Base-by-base conservation (phyloP, 179 eudicot species). In the Spinacia oleracea region DNA sequence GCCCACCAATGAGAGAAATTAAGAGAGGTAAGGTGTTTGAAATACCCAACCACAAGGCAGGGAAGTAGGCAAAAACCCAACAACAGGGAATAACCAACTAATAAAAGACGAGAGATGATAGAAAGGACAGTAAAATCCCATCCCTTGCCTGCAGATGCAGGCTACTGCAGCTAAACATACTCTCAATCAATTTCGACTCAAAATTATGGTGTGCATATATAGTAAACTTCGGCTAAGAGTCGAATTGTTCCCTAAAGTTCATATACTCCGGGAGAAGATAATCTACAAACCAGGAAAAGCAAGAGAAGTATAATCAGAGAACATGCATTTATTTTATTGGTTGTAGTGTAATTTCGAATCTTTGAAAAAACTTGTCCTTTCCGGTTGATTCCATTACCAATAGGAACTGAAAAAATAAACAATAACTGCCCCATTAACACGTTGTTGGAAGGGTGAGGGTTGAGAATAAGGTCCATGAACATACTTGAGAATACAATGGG, bases 341-440 rank as follows among this genome's bases (percentile, higher is more conserved):
- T 93, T 27, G 90, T 86, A 21, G 98, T 96, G 83, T 91, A 97
- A 81, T 96, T 96, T 58, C 96, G 91, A 98, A 96, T 96, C 88
- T 96, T 96, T 16, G 98, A 96, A 82, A 96, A 96, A 74, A 96
- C 98, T 84, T 96, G 99, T 20, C 99, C 99, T 93, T 96, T 96
- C 99, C 99, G 93, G 80, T 96, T 96, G 77, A 96, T 96, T 79
- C 99, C 99, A 73, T 96, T 96, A 82, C 99, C 99, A 80, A 96
- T n/a, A n/a, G n/a, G n/a, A n/a, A n/a, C n/a, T n/a, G n/a, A n/a
- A n/a, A n/a, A n/a, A n/a, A n/a, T n/a, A n/a, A n/a, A n/a, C n/a
- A n/a, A n/a, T n/a, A n/a, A n/a, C n/a, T n/a, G n/a, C n/a, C n/a
- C n/a, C n/a, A n/a, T n/a, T n/a, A n/a, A n/a, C n/a, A n/a, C n/a